A percentile compares a stretch with the other conserved stretches of the same genome.
These are phyloP conservation scores for Tylopilus rubrobrunneus DNA, from an alignment of 768 basidiomycete species.

Conservation along the genomic window DNA sequence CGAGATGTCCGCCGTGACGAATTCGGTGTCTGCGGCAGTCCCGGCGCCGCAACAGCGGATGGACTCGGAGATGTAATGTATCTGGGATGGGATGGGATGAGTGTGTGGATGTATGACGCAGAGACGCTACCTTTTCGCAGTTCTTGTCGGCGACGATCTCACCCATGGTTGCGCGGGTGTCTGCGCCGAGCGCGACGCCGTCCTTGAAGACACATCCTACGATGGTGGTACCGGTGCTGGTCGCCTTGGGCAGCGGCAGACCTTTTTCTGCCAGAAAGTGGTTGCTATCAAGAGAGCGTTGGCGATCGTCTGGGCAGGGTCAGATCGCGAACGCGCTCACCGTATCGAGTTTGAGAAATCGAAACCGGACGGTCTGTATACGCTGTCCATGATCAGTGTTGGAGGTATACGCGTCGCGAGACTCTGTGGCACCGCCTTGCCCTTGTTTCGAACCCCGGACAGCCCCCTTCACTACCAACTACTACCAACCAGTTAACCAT, in stretches of 20 bases:
- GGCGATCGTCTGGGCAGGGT: background rate
- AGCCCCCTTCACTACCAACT: background rate
- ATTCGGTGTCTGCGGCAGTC: conserved; percentile 98
- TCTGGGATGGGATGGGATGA: conserved; percentile 43
- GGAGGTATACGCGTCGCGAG: conserved; percentile 27
- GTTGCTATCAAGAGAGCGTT: conserved; percentile 45
- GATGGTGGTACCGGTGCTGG: conserved; percentile 95
- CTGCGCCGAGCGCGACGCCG: conserved; percentile 92
- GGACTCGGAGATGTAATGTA: conserved; percentile 93
- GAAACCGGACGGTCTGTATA: conserved; percentile 58
- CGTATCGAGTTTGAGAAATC: conserved; percentile 74
- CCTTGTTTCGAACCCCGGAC: conserved; percentile 5
- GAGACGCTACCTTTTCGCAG: conserved; percentile 85
- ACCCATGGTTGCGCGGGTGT: conserved; percentile 94
- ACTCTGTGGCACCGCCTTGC: conserved; percentile 19
- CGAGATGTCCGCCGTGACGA: conserved; percentile 90
- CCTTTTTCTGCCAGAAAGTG: conserved; percentile 69
- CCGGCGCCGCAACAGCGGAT: conserved; percentile 99
- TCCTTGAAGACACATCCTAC: conserved; percentile 92
- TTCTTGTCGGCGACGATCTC: conserved; percentile 98
- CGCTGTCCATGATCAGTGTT: conserved; percentile 37
- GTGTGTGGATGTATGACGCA: background rate
- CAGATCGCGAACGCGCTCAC: conserved; percentile 34
- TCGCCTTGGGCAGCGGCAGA: conserved; percentile 73
- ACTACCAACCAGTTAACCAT: conserved; percentile 24